Evolutionary conservation across 2,329 filamentous ascomycete genomes (phyloP), one percentile per base, ranked within the genome.

Genomic region (Claviceps maximensis): DNA sequence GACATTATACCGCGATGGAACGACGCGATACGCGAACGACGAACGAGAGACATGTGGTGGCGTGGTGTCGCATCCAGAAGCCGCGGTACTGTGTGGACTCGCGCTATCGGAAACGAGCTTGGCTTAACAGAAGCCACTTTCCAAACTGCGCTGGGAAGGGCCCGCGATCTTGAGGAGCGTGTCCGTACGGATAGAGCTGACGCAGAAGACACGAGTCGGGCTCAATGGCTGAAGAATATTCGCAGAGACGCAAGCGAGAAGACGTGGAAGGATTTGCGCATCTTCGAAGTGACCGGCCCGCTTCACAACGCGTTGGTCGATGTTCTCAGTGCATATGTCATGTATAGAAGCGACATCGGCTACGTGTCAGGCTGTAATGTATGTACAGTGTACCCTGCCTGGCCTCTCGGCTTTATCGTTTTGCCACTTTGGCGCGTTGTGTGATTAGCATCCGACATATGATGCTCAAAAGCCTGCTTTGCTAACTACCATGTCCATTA

Each of bases 261-360:
- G 36, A 87, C 86, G 1, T 90, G 84, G 73, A 76, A 78, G 2
- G 85, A 89, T 53, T 69, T 89, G 47, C 80, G 80, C 59, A 86
- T 90, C 62, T 91, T 90, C 63, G 78, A 84, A 59, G 69, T 73
- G 6, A 78, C 70, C 17, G 82, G 79, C 0, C 85, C 86, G 1
- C 71, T 90, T 12, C 80, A 90, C 62, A 72, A 80, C 54, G 74
- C 77, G 40, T 71, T 93, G 31, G 71, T 85, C 19, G 82, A 91
- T 62, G 80, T 93, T 10, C 73, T 91, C 55, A 82, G 82, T 61
- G 88, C 87, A 7, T 91, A 91, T 67, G 76, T 83, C 52, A 86
- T 89, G 79, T 93, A 93, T 67, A 78, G 87, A 56, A 84, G 82
- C 58, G 87, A 93, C 63, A 85, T 91, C 61, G 86, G 87, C 57